A percentile compares a stretch with the other conserved stretches of the same genome.
Conservation (phyloP, 305 asterid genomes). For the Solanum aculeatissimum region DNA sequence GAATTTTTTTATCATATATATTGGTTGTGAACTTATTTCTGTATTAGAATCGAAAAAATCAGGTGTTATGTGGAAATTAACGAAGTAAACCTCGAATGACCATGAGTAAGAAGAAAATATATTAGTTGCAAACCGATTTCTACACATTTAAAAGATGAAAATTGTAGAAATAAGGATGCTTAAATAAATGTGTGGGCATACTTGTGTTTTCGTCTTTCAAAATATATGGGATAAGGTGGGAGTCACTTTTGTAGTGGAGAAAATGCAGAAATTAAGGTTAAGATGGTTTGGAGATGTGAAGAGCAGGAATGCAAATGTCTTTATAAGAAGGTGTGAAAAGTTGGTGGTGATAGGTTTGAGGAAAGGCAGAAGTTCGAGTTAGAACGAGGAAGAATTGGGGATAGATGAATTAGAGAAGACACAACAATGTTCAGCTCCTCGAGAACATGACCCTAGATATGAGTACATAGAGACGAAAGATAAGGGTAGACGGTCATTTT, state of each 20-base stretch:
- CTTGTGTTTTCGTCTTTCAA: background rate
- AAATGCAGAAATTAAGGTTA: background rate
- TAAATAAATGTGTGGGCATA: background rate
- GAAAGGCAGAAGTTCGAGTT: background rate
- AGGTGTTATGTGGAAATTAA: too few species aligned
- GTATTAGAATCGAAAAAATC: too few species aligned
- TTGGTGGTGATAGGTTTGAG: background rate
- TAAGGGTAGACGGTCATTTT: background rate
- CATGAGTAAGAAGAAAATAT: too few species aligned
- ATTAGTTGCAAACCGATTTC: too few species aligned
- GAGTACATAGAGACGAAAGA: background rate
- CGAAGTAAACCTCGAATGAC: too few species aligned
- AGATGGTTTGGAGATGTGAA: background rate
- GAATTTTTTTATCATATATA: background rate
- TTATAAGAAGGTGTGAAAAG: background rate
- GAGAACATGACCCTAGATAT: background rate
- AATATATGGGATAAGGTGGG: background rate
- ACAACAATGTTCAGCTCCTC: background rate
- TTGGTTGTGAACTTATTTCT: background rate
- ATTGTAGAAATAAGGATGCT: background rate
- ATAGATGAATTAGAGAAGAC: background rate
- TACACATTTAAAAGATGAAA: background rate
- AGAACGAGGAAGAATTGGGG: background rate
- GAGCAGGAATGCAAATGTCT: fast-evolving
- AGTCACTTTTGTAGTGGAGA: background rate